These are phyloP conservation scores for Pittosporum tobira DNA, from an alignment of 129 eudicot genomes.

Conservation along the genomic window DNA sequence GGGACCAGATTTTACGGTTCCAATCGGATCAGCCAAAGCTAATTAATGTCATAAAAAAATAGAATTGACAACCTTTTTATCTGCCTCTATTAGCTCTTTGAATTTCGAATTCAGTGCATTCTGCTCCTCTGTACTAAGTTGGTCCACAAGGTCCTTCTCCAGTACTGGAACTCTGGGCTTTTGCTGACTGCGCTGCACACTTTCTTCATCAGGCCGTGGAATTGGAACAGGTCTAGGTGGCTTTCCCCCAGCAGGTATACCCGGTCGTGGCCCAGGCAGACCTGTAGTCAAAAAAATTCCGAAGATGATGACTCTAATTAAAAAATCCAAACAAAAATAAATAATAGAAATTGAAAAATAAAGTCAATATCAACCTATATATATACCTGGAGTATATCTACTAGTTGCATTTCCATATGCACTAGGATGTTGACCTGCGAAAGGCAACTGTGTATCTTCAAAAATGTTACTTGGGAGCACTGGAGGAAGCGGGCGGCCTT, in stretches of 20 bases:
- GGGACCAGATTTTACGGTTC: not conserved
- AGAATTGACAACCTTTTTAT: conserved; percentile 48
- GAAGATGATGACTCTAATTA: not conserved
- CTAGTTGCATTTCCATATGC: conserved; percentile 36
- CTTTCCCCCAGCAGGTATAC: conserved; percentile 37
- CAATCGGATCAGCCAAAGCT: not conserved
- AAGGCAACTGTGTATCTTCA: conserved; percentile 50
- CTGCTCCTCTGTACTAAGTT: conserved; percentile 85
- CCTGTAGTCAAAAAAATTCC: not conserved
- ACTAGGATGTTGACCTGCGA: conserved; percentile 36
- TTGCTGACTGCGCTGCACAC: conserved; percentile 37
- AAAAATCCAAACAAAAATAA: not conserved
- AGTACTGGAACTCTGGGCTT: conserved; percentile 70
- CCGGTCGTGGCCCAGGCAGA: conserved; percentile 34
- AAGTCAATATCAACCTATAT: conserved; percentile 4
- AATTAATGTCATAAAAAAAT: not conserved
- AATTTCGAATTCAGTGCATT: conserved; percentile 63
- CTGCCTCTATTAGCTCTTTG: conserved; percentile 78
- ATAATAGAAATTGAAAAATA: not conserved
- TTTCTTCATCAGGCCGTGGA: conserved; percentile 43
- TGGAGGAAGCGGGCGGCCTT: conserved; percentile 75
- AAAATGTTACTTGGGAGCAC: conserved; percentile 51
- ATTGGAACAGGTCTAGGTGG: conserved; percentile 73
- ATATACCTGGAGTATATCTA: conserved; percentile 48
- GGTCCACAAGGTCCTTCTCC: conserved; percentile 82